A percentile compares a stretch with the other conserved stretches of the same genome.
These are phyloP conservation scores for Kodamaea sp. DNA, from an alignment of 1,139 yeast species.

Conservation along the genomic window DNA sequence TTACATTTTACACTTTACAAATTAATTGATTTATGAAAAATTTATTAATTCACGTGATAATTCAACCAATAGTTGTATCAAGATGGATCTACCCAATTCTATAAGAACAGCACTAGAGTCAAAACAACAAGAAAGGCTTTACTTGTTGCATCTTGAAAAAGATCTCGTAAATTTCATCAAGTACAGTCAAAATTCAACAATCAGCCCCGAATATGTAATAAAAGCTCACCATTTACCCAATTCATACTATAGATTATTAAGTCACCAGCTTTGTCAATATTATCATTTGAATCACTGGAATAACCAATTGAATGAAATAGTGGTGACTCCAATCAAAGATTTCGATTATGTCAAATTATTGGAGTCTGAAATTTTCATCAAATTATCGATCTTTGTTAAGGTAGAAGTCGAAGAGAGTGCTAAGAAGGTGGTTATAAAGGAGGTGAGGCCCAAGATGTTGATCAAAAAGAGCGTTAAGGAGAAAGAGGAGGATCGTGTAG, in stretches of 20 bases:
- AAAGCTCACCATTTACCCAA: conserved; percentile 46
- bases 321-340: conserved; percentile 21
- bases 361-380: background rate
- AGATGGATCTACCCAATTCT: conserved; percentile 12
- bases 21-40: background rate
- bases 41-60: too few species aligned
- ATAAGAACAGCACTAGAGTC: conserved; percentile 33
- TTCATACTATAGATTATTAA: conserved; percentile 60
- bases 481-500: background rate
- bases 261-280: conserved; percentile 69
- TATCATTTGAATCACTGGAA: conserved; percentile 44
- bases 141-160: conserved; percentile 52
- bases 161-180: conserved; percentile 39
- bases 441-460: conserved; percentile 18
- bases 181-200: conserved; percentile 9
- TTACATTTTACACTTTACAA: background rate
- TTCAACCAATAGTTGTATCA: background rate
- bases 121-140: conserved; percentile 48
- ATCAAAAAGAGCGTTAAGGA: conserved; percentile 14
- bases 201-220: conserved; percentile 13
- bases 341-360: conserved; percentile 15
- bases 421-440: background rate
- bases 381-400: background rate
- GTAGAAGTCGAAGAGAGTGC: conserved; percentile 6
- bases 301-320: conserved; percentile 24